Conservation (phyloP, 345 rosid species). For the Turnera subulata region DNA sequence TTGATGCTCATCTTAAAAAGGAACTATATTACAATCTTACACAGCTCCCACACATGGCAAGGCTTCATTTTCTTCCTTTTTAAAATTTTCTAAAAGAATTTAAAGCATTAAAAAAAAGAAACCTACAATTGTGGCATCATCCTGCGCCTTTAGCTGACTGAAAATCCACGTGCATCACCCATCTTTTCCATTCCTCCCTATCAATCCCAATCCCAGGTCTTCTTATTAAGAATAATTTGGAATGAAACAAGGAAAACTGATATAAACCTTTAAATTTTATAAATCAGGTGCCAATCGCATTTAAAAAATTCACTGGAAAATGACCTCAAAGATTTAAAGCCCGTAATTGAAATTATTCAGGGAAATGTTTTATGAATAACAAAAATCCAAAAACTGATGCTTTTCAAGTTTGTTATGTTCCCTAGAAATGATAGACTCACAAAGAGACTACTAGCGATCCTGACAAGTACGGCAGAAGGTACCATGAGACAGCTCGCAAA, state of each 20-base stretch:
- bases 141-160: slow-evolving; percentile 68
- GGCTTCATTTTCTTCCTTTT: neutral
- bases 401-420: slow-evolving; percentile 14
- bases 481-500: slow-evolving; percentile 95
- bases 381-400: slow-evolving; percentile 14
- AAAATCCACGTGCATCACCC: slow-evolving; percentile 77
- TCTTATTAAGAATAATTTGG: slow-evolving; percentile 35
- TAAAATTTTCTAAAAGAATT: slow-evolving; percentile 14
- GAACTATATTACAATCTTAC: no score
- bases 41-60: neutral
- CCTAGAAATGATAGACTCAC: slow-evolving; percentile 78
- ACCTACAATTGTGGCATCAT: slow-evolving; percentile 74
- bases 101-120: slow-evolving; percentile 32
- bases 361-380: slow-evolving; percentile 10
- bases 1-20: neutral
- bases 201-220: slow-evolving; percentile 57
- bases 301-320: neutral
- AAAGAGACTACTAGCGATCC: slow-evolving; percentile 92
- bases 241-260: neutral
- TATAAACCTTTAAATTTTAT: slow-evolving; percentile 13
- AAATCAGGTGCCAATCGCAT: neutral
- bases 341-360: slow-evolving; percentile 17
- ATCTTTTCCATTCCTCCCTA: slow-evolving; percentile 84
- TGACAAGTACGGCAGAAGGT: slow-evolving; percentile 92
- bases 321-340: neutral